Percentiles rank a stretch among this genome's conserved stretches.
phyloP scores from a whole-genome alignment of 768 basidiomycete genomes.

The Tylopilus sp. region DNA sequence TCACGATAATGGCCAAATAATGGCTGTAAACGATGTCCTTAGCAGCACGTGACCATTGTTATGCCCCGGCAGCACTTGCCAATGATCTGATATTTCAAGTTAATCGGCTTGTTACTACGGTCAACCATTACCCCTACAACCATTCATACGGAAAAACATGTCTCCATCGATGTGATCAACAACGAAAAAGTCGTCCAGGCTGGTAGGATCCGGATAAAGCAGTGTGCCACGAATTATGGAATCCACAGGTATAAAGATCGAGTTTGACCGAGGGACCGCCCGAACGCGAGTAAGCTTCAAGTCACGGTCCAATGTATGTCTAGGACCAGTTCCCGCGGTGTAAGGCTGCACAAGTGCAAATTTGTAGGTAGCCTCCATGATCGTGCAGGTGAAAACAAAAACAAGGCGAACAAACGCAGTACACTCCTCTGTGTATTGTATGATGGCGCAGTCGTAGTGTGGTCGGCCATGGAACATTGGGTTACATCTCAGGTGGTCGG shows the following conservation, averaged over 20 bases:
- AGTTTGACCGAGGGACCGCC: not conserved
- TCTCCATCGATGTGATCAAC: not conserved
- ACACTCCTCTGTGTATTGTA: not conserved
- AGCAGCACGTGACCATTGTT: too few species aligned
- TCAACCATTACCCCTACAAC: too few species aligned
- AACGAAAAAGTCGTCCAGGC: not conserved
- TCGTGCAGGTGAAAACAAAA: slow-evolving; percentile 20
- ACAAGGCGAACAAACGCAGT: slow-evolving; percentile 16
- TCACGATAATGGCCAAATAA: too few species aligned
- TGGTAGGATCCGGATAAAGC: not conserved
- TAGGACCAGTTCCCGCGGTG: not conserved
- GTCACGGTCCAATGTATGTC: not conserved
- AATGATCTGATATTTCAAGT: too few species aligned
- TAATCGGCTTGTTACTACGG: too few species aligned
- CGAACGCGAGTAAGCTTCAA: not conserved
- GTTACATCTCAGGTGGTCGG: slow-evolving; percentile 31
- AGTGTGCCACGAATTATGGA: not conserved
- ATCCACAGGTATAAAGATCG: not conserved
- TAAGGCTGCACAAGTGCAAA: slow-evolving; percentile 24
- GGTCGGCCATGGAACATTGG: slow-evolving; percentile 26
- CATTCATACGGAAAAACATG: not conserved
- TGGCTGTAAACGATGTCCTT: too few species aligned
- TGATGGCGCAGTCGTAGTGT: slow-evolving; percentile 29
- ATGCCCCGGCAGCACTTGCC: too few species aligned
- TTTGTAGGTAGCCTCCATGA: not conserved